A percentile compares a stretch with the other conserved stretches of the same genome.
Evolutionary conservation across 2,329 filamentous ascomycete genomes (phyloP).

Genomic region (Trichoderma guizhouense): DNA sequence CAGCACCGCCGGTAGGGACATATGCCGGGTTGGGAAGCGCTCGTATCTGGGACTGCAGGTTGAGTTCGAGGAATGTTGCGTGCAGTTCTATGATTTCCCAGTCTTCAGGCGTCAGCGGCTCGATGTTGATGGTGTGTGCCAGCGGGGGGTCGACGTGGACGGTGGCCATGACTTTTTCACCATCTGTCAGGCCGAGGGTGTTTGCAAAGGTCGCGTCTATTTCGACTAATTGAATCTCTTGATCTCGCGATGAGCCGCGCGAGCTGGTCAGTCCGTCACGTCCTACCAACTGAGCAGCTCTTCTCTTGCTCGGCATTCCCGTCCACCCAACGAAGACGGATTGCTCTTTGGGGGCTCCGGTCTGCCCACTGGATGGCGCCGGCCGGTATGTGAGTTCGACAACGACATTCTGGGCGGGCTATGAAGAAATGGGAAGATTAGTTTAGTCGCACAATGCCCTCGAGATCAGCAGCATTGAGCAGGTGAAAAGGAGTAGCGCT

Average conservation of each 20-base stretch:
- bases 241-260: slow-evolving; percentile 61
- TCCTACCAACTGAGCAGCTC: slow-evolving; percentile 67
- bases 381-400: slow-evolving; percentile 78
- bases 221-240: slow-evolving; percentile 76
- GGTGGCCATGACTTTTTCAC: slow-evolving; percentile 68
- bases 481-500: not conserved
- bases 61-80: slow-evolving; percentile 90
- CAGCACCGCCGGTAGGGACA: slow-evolving; percentile 46
- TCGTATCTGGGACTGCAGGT: slow-evolving; percentile 87
- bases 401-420: slow-evolving; percentile 94
- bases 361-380: slow-evolving; percentile 44
- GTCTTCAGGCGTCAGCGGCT: slow-evolving; percentile 89
- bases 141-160: slow-evolving; percentile 88
- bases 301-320: slow-evolving; percentile 91
- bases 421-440: not conserved
- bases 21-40: slow-evolving; percentile 84
- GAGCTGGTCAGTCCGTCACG: slow-evolving; percentile 67
- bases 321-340: slow-evolving; percentile 94
- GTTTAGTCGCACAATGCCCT: not conserved
- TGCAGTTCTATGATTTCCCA: slow-evolving; percentile 99
- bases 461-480: not conserved
- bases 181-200: slow-evolving; percentile 72
- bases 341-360: slow-evolving; percentile 49
- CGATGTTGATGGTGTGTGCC: slow-evolving; percentile 93
- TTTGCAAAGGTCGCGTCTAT: slow-evolving; percentile 81